Evolutionary conservation across 2,329 filamentous ascomycete species (phyloP).

Genomic region (Neofusicoccum sp.): DNA sequence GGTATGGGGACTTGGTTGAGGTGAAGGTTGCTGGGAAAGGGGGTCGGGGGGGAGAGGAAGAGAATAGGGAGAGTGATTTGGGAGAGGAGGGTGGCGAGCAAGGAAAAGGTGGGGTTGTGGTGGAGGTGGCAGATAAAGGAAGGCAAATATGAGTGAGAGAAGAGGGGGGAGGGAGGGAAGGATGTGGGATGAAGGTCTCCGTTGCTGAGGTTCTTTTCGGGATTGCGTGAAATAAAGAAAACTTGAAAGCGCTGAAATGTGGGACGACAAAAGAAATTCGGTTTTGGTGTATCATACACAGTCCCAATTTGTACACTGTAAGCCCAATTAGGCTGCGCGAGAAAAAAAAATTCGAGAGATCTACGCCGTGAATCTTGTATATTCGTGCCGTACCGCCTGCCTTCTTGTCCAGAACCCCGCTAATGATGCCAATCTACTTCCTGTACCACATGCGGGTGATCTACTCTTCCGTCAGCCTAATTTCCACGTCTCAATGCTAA

Average conservation of each 20-base stretch:
- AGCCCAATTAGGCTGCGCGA: not conserved
- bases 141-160: not conserved
- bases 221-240: not conserved
- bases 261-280: slow-evolving; percentile 8
- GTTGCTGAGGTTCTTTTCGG: not conserved
- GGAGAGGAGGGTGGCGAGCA: not conserved
- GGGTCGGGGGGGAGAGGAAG: not conserved
- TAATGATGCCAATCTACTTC: slow-evolving; percentile 40
- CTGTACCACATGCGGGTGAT: slow-evolving; percentile 63
- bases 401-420: not conserved
- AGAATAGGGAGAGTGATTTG: not conserved
- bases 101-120: not conserved
- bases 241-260: not conserved
- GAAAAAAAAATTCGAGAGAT: not conserved
- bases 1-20: not conserved
- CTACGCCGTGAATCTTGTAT: slow-evolving; percentile 12
- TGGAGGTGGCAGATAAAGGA: not conserved
- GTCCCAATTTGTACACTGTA: slow-evolving; percentile 11
- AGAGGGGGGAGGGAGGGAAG: not conserved
- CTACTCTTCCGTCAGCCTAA: slow-evolving; percentile 15
- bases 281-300: slow-evolving; percentile 10
- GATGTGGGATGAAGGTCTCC: no score
- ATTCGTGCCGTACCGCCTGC: slow-evolving; percentile 4
- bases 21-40: not conserved
- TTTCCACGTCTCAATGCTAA: no score